Conservation (phyloP, 73 alveolate species). For the Durusdinium trenchii region DNA sequence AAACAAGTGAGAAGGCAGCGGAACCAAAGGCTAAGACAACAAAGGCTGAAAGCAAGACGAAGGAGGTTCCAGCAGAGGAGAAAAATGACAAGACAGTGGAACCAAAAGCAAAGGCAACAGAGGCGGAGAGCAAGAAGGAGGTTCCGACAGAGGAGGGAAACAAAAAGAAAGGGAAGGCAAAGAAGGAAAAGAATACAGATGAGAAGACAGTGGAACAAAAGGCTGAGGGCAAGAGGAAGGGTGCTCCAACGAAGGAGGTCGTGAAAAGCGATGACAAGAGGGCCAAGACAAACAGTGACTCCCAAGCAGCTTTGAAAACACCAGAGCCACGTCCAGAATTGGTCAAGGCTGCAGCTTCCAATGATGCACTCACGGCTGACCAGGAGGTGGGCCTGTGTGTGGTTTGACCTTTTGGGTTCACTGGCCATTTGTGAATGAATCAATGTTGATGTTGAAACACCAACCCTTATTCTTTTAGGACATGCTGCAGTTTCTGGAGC, state of each 20-base stretch:
- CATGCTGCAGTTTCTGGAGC: too few species aligned
- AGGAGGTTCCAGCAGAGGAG: background rate
- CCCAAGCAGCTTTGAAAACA: background rate
- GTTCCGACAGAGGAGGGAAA: background rate
- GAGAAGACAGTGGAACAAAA: background rate
- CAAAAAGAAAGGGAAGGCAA: background rate
- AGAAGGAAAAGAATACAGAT: background rate
- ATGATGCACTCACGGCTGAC: too few species aligned
- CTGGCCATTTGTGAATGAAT: too few species aligned
- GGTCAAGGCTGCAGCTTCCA: background rate
- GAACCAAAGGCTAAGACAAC: background rate
- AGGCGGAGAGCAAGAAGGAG: background rate
- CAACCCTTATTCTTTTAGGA: too few species aligned
- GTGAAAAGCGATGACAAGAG: background rate
- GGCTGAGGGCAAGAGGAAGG: too few species aligned
- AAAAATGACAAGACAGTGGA: background rate
- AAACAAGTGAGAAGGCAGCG: background rate
- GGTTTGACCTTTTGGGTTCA: too few species aligned
- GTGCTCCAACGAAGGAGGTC: background rate
- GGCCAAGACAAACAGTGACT: background rate
- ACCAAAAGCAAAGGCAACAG: background rate
- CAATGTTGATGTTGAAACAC: too few species aligned
- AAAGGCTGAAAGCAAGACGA: background rate
- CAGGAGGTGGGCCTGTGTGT: too few species aligned
- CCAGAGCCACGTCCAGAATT: background rate